Percentiles rank a stretch among this genome's conserved stretches.
These are phyloP conservation scores for Sanghuangporus sanghuang DNA, from an alignment of 1,284 basidiomycete species.

Conservation along the genomic window DNA sequence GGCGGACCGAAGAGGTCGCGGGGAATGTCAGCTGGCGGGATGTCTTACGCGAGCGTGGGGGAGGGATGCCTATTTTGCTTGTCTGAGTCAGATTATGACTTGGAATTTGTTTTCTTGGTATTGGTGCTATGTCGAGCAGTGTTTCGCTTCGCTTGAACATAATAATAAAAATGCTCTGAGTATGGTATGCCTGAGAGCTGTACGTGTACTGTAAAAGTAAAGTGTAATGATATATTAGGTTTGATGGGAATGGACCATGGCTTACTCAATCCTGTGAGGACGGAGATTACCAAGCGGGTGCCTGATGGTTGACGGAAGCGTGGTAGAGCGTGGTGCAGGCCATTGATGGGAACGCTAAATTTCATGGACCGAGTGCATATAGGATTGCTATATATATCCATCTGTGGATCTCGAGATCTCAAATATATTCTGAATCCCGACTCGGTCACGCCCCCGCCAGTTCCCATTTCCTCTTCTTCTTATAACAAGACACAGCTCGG, in stretches of 20 bases:
- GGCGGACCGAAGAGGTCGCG: conserved; percentile 23
- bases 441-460: conserved; percentile 2
- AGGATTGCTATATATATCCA: not conserved
- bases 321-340: too few species aligned
- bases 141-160: not conserved
- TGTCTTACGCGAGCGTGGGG: conserved; percentile 36
- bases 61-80: conserved; percentile 44
- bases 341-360: conserved; percentile 13
- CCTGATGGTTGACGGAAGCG: not conserved
- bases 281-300: not conserved
- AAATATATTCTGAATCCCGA: not conserved
- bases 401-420: not conserved
- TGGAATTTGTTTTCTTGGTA: not conserved
- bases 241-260: not conserved
- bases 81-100: conserved; percentile 36
- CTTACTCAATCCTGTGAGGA: not conserved
- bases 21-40: conserved; percentile 53
- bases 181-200: not conserved
- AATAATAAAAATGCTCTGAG: not conserved
- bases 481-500: conserved; percentile 6
- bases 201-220: not conserved
- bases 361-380: not conserved
- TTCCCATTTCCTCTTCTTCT: not conserved
- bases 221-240: not conserved
- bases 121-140: not conserved